These are phyloP conservation scores for Crithidia expoeki DNA, from an alignment of 208 protist genomes.

Conservation along the genomic window DNA sequence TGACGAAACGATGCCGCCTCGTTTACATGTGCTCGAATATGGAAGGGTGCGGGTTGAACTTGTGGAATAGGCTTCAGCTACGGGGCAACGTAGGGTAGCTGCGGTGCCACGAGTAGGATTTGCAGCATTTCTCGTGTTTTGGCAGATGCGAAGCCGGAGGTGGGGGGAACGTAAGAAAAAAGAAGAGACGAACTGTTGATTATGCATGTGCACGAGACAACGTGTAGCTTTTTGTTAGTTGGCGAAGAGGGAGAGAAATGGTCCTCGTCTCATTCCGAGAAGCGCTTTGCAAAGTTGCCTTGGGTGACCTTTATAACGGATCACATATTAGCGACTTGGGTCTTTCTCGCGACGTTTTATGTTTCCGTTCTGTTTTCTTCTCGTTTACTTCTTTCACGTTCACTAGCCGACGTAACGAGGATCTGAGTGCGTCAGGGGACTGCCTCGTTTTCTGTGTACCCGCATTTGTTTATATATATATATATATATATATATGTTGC, in stretches of 20 bases:
- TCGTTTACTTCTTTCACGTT: neutral
- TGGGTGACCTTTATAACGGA: no score
- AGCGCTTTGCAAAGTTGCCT: no score
- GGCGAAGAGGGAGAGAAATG: neutral
- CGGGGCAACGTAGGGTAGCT: no score
- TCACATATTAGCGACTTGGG: no score
- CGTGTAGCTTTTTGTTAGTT: neutral
- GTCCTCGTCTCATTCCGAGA: no score
- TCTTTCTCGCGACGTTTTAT: neutral
- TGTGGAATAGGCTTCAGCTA: no score
- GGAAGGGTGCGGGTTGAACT: no score
- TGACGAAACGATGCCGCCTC: no score
- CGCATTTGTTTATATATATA: slow-evolving; percentile 9
- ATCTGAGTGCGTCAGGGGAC: neutral
- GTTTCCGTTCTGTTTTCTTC: neutral
- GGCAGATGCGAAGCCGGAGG: neutral
- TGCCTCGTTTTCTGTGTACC: neutral
- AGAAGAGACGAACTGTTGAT: no score
- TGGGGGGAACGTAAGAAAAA: neutral
- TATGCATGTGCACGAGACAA: no score
- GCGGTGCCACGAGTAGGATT: no score
- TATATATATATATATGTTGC: slow-evolving; percentile 8
- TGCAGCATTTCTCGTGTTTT: neutral
- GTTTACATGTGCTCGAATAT: no score
- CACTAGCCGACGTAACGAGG: neutral